These are phyloP conservation scores for Podospora fimiseda DNA, from an alignment of 495 filamentous ascomycete genomes.

Conservation along the genomic window DNA sequence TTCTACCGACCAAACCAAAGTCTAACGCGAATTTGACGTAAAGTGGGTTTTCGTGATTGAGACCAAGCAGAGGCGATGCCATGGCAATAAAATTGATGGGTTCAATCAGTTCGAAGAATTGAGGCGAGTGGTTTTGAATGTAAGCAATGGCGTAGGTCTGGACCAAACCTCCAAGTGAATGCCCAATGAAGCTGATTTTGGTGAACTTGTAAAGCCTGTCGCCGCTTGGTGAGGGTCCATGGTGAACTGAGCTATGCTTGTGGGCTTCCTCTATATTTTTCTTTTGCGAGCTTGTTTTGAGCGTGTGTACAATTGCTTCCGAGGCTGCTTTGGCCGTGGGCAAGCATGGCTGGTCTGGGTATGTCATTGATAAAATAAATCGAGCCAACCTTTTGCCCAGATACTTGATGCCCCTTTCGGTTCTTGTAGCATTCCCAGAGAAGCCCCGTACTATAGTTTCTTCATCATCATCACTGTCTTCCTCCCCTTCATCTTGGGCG, in stretches of 20 bases:
- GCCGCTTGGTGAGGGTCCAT: slow-evolving; percentile 25
- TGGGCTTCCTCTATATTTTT: slow-evolving; percentile 35
- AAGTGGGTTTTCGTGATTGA: slow-evolving; percentile 95
- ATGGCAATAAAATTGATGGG: slow-evolving; percentile 93
- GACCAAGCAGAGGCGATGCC: slow-evolving; percentile 81
- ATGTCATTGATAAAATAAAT: slow-evolving; percentile 80
- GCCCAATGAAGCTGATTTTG: slow-evolving; percentile 91
- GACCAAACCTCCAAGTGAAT: slow-evolving; percentile 84
- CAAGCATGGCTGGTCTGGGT: slow-evolving; percentile 81
- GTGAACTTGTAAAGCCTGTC: slow-evolving; percentile 77
- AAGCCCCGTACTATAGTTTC: slow-evolving; percentile 93
- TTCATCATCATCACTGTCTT: slow-evolving; percentile 56
- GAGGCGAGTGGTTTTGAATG: slow-evolving; percentile 90
- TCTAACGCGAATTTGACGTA: slow-evolving; percentile 97
- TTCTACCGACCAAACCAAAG: slow-evolving; percentile 89
- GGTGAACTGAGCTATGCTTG: slow-evolving; percentile 49
- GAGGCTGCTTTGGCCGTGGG: slow-evolving; percentile 55
- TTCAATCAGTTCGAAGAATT: slow-evolving; percentile 80
- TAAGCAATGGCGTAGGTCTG: slow-evolving; percentile 97
- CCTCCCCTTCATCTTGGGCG: slow-evolving; percentile 8
- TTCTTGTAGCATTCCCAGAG: slow-evolving; percentile 79
- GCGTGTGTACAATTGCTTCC: slow-evolving; percentile 33
- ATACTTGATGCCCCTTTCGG: slow-evolving; percentile 93
- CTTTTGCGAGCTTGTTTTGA: slow-evolving; percentile 24
- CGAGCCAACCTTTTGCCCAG: slow-evolving; percentile 92